Evolutionary conservation across 176 grass and related monocot genomes (phyloP), one percentile per base, ranked within the genome.

Genomic region (Metroxylon sagu): DNA sequence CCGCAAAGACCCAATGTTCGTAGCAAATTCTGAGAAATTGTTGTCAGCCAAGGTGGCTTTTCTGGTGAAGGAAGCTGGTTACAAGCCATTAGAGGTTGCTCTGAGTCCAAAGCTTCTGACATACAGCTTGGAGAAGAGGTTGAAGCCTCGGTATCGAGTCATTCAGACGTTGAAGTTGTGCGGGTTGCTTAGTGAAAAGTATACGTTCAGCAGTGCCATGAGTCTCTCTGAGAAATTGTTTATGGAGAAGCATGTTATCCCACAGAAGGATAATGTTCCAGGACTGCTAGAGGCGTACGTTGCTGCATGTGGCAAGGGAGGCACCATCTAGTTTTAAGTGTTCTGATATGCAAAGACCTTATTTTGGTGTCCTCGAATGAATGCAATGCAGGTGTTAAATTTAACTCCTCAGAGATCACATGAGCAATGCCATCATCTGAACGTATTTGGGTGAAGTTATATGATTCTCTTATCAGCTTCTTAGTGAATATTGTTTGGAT

Each of bases 71-170:
- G 35, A 64, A 25, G 1, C 25, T 19, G 43, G 48, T 10, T 64
- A 4, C 12, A 19, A 16, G 23, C 48, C 35, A 4, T 26, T 19
- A 16, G 25, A 27, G 15, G 18, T 50, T 21, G n/a, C 48, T 5
- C 0, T 1, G 1, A 1, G 19, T 1, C 61, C 61, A 15, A 12
- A 1, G 3, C 4, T 50, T 16, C 39, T 64, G 61, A 50, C n/a
- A 17, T 50, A 35, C n/a, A 50, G 61, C n/a, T 17, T 64, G 61
- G 61, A 64, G 43, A 26, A 50, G 14, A 64, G 43, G 43, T 50
- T 64, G 19, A 64, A 19, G 0, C 43, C 43, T 1, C 18, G 61
- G 61, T 14, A 50, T 50, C 14, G 1, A 14, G 19, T 64, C 14
- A 4, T 17, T 1, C 4, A 8, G 19, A 25, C 4, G 19, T 19